A percentile compares a stretch with the other conserved stretches of the same genome.
These are phyloP conservation scores for Phytophthora tentaculata DNA, from an alignment of 352 stramenopile species.

Conservation along the genomic window DNA sequence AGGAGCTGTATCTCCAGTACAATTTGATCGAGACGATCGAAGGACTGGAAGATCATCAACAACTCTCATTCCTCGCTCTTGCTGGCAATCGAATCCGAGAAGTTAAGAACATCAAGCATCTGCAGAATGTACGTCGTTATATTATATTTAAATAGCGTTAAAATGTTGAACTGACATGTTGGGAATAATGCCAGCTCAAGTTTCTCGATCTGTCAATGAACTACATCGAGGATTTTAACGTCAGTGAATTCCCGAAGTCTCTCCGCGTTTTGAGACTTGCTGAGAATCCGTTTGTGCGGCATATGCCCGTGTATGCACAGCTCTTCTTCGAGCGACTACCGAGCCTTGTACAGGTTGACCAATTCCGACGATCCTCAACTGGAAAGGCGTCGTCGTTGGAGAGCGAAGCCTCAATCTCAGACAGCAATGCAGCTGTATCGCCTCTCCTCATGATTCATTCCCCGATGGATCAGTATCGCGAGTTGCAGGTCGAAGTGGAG, in stretches of 20 bases:
- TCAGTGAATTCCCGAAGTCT: slow-evolving; percentile 60
- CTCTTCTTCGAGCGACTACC: slow-evolving; percentile 71
- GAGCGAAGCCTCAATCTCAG: slow-evolving; percentile 19
- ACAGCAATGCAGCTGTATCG: slow-evolving; percentile 6
- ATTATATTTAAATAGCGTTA: not conserved
- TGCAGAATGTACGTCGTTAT: slow-evolving; percentile 52
- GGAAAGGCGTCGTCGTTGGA: slow-evolving; percentile 19
- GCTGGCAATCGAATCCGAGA: slow-evolving; percentile 67
- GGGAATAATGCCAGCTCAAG: slow-evolving; percentile 59
- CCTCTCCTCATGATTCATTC: slow-evolving; percentile 22
- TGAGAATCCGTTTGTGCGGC: slow-evolving; percentile 63
- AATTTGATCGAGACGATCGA: slow-evolving; percentile 73
- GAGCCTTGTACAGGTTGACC: slow-evolving; percentile 64
- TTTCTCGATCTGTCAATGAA: slow-evolving; percentile 85
- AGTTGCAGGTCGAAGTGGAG: slow-evolving; percentile 35
- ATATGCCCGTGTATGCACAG: slow-evolving; percentile 63
- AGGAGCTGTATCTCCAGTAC: slow-evolving; percentile 82
- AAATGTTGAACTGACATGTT: not conserved
- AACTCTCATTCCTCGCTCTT: slow-evolving; percentile 70
- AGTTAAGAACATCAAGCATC: slow-evolving; percentile 63
- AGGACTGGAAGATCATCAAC: slow-evolving; percentile 60
- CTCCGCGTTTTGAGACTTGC: slow-evolving; percentile 59
- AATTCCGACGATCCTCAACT: slow-evolving; percentile 43
- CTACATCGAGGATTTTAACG: slow-evolving; percentile 68
- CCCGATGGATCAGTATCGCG: slow-evolving; percentile 44